These are phyloP conservation scores for Salmacisia buchloeana DNA, from an alignment of 1,284 basidiomycete species.

Conservation along the genomic window DNA sequence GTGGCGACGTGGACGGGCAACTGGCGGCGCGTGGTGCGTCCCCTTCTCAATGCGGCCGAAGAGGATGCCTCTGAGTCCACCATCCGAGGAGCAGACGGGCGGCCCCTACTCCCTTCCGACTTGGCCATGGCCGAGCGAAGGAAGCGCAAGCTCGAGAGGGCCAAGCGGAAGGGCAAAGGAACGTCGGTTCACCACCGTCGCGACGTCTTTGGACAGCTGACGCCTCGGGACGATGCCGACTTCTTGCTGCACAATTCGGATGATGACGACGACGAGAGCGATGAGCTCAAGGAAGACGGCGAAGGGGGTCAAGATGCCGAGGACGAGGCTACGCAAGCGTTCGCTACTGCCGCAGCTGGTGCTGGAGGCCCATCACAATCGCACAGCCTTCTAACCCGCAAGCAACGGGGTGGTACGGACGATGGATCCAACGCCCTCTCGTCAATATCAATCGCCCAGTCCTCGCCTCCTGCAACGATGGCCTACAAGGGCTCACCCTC, in stretches of 20 bases:
- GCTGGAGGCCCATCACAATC: not conserved
- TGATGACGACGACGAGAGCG: not conserved
- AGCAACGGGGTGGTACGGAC: too few relatives aligned
- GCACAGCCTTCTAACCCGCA: not conserved
- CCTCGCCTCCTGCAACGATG: too few relatives aligned
- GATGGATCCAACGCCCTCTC: too few relatives aligned
- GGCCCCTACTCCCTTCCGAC: too few relatives aligned
- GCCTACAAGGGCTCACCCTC: too few relatives aligned
- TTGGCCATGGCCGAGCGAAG: not conserved
- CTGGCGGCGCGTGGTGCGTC: conserved; percentile 36
- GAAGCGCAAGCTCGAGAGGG: not conserved
- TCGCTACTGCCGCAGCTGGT: not conserved
- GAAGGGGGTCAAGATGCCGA: not conserved
- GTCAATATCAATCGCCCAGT: too few relatives aligned
- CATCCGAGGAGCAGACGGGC: too few relatives aligned
- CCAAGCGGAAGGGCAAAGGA: not conserved
- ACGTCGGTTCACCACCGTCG: not conserved
- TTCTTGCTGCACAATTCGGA: not conserved
- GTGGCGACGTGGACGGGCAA: conserved; percentile 29
- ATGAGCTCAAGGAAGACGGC: not conserved
- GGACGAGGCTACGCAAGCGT: not conserved
- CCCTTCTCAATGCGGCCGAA: conserved; percentile 19
- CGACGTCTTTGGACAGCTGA: not conserved
- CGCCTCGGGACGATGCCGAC: not conserved
- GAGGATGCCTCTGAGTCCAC: conserved; percentile 1